Evolutionary conservation across 2,329 filamentous ascomycete species (phyloP).

Genomic region (Geoglossum cookeanum): DNA sequence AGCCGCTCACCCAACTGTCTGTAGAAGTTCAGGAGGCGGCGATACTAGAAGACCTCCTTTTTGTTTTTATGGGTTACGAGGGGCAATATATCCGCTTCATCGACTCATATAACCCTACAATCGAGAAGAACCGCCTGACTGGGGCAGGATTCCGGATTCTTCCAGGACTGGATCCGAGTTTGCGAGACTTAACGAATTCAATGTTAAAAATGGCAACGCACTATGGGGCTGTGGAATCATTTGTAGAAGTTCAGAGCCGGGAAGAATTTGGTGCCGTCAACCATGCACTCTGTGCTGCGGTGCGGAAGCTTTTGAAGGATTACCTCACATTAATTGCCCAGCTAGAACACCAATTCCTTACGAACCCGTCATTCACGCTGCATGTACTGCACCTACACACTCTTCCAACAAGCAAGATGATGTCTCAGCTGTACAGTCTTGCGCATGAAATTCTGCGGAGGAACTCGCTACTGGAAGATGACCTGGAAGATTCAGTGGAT

Average conservation of each 20-base stretch:
- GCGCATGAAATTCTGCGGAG: constrained; percentile 74
- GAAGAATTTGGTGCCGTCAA: constrained; percentile 90
- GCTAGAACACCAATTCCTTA: constrained; percentile 80
- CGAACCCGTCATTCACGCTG: constrained; percentile 72
- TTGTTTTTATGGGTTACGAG: constrained; percentile 95
- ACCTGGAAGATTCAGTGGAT: constrained; percentile 49
- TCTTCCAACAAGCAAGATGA: constrained; percentile 75
- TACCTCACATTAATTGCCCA: constrained; percentile 87
- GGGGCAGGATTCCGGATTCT: constrained; percentile 67
- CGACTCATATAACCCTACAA: constrained; percentile 60
- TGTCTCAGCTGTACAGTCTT: constrained; percentile 74
- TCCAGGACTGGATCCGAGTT: constrained; percentile 71
- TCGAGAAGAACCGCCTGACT: constrained; percentile 70
- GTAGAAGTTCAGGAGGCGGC: constrained; percentile 70
- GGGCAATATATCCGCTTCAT: constrained; percentile 89
- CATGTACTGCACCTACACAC: constrained; percentile 87
- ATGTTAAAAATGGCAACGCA: constrained; percentile 93
- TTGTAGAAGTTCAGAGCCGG: constrained; percentile 83
- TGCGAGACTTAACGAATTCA: constrained; percentile 68
- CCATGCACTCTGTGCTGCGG: constrained; percentile 87
- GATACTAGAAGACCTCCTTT: constrained; percentile 77
- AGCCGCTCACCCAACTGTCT: constrained; percentile 48
- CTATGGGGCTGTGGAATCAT: constrained; percentile 77
- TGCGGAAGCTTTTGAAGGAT: constrained; percentile 79
- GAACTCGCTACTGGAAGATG: constrained; percentile 72